Conservation (phyloP, 768 basidiomycete species). For the Rhodocollybia butyracea region DNA sequence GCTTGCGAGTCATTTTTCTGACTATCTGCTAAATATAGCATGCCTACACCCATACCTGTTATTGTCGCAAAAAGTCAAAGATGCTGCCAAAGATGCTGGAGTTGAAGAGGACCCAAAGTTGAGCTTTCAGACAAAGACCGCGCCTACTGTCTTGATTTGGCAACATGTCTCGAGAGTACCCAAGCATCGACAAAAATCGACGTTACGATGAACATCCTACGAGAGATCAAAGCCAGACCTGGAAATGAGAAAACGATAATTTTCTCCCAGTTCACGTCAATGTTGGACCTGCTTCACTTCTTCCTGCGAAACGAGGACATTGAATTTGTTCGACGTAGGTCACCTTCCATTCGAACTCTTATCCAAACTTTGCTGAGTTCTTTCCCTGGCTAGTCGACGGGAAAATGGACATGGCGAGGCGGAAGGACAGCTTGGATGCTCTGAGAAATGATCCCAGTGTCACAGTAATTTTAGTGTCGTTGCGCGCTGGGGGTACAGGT, state of each 20-base stretch:
- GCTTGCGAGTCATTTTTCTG: neutral
- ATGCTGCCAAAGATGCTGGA: slow-evolving; percentile 75
- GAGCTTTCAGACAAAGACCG: slow-evolving; percentile 42
- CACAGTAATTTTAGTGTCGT: slow-evolving; percentile 88
- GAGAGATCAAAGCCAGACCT: slow-evolving; percentile 56
- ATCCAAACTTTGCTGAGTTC: neutral
- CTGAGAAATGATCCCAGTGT: slow-evolving; percentile 60
- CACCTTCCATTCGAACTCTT: neutral
- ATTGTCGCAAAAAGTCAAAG: slow-evolving; percentile 67
- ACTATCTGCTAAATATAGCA: slow-evolving; percentile 52
- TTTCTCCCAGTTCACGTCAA: slow-evolving; percentile 89
- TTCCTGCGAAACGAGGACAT: slow-evolving; percentile 71
- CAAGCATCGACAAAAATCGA: slow-evolving; percentile 87
- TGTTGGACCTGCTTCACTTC: slow-evolving; percentile 84
- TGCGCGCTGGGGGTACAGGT: slow-evolving; percentile 96
- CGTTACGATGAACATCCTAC: slow-evolving; percentile 73
- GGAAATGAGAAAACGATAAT: slow-evolving; percentile 90
- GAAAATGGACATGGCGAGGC: slow-evolving; percentile 71
- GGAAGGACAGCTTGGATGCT: slow-evolving; percentile 69
- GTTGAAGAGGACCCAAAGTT: neutral
- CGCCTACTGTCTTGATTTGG: slow-evolving; percentile 45
- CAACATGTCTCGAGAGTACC: slow-evolving; percentile 43
- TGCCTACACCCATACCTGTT: slow-evolving; percentile 89
- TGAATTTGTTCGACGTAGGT: slow-evolving; percentile 84
- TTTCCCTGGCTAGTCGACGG: slow-evolving; percentile 58